phyloP scores from a whole-genome alignment of 75 land plant genomes.

The Larix kaempferi region DNA sequence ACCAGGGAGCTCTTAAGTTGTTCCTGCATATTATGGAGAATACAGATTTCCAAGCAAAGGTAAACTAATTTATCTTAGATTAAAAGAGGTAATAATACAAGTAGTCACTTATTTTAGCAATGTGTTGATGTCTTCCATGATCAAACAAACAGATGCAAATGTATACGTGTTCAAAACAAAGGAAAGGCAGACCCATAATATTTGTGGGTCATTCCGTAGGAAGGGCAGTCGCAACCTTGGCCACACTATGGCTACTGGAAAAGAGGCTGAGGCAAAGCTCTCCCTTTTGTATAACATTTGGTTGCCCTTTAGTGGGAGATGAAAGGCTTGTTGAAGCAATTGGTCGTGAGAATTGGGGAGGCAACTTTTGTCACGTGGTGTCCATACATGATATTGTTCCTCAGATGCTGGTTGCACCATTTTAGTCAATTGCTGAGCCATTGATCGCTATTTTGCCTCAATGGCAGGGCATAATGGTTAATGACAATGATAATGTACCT shows the following conservation, averaged over 20 bases:
- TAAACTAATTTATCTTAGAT: no score
- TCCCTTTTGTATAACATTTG: constrained; percentile 3
- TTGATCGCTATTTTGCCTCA: no score
- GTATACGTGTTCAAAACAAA: no score
- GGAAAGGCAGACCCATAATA: not conserved
- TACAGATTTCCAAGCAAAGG: no score
- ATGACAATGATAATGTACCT: not conserved
- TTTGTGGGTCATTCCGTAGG: constrained; percentile 1
- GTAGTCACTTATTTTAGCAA: no score
- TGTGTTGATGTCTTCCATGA: no score
- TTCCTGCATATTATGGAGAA: no score
- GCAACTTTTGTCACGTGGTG: constrained; percentile 3
- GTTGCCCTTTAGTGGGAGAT: constrained; percentile 7
- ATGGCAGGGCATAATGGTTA: not conserved
- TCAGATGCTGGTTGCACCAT: no score
- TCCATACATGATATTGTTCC: no score
- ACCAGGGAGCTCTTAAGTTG: not conserved
- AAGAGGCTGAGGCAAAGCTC: not conserved
- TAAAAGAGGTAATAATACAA: not conserved
- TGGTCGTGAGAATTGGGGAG: not conserved
- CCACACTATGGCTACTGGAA: not conserved
- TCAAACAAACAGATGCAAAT: no score
- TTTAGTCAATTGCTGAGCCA: no score
- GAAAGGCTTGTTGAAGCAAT: not conserved
- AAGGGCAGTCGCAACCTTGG: not conserved